These are phyloP conservation scores for Byssothecium circinans DNA, from an alignment of 2,329 filamentous ascomycete genomes.

Conservation along the genomic window DNA sequence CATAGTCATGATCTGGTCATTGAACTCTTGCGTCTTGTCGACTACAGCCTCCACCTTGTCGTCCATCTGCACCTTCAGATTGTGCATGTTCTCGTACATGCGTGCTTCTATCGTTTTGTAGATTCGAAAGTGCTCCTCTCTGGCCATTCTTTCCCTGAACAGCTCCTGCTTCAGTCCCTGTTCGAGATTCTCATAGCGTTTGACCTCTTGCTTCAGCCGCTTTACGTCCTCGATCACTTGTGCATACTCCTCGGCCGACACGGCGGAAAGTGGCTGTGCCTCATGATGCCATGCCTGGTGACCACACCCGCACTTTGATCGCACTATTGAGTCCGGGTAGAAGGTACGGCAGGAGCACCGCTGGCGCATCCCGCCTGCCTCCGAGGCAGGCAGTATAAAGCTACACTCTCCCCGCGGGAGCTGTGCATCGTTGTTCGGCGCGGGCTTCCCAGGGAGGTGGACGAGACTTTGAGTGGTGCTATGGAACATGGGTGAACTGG, in stretches of 20 bases:
- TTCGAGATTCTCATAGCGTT: conserved; percentile 38
- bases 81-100: conserved; percentile 44
- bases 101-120: conserved; percentile 39
- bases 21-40: conserved; percentile 42
- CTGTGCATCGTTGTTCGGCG: conserved; percentile 29
- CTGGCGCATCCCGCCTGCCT: conserved; percentile 30
- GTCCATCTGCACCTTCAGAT: conserved; percentile 43
- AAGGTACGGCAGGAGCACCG: conserved; percentile 51
- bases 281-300: conserved; percentile 53
- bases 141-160: conserved; percentile 36
- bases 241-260: conserved; percentile 42
- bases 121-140: conserved; percentile 38
- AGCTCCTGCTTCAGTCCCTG: conserved; percentile 43
- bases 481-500: conserved; percentile 42
- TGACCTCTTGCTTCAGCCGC: conserved; percentile 36
- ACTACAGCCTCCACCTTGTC: conserved; percentile 46
- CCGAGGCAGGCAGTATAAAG: conserved; percentile 36
- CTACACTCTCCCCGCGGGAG: conserved; percentile 45
- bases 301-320: conserved; percentile 50
- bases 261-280: conserved; percentile 35
- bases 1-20: conserved; percentile 40
- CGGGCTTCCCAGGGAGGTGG: conserved; percentile 33
- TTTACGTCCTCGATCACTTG: conserved; percentile 43
- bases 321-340: conserved; percentile 41
- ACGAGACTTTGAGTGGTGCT: conserved; percentile 33